A percentile compares a stretch with the other conserved stretches of the same genome.
Evolutionary conservation across 805 yeast genomes (phyloP).

Genomic region (Saturnispora dispora): DNA sequence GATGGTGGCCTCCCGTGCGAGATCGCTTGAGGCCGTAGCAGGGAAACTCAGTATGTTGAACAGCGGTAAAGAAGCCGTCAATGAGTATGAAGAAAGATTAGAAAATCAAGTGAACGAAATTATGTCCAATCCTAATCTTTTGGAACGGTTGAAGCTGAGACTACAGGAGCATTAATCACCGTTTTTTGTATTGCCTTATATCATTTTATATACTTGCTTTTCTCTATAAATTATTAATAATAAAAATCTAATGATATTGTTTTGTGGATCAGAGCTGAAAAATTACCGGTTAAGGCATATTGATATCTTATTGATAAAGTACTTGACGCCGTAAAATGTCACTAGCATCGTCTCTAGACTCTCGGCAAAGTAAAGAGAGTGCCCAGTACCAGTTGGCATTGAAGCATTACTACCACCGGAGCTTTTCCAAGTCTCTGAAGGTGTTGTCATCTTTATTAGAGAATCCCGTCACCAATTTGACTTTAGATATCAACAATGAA

Average conservation of each 20-base stretch:
- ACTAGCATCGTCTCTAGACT: conserved; percentile 1
- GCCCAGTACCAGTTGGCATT: conserved; percentile 1
- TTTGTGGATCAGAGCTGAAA: background rate
- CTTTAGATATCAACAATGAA: background rate
- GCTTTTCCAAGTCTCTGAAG: conserved; percentile 2
- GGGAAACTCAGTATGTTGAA: background rate
- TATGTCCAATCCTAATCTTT: background rate
- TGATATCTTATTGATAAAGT: background rate
- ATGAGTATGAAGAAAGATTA: background rate
- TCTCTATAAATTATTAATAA: background rate
- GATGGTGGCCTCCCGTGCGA: background rate
- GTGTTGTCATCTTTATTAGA: background rate
- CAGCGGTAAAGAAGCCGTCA: background rate
- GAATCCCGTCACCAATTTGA: background rate
- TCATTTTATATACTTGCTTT: background rate
- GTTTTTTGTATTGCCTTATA: background rate
- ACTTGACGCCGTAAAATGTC: background rate
- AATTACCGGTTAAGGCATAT: background rate
- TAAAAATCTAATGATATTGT: background rate
- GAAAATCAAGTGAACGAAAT: background rate
- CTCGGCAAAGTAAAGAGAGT: background rate
- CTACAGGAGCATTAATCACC: background rate
- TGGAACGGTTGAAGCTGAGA: background rate
- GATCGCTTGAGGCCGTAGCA: background rate
- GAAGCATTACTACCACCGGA: conserved; percentile 4